Evolutionary conservation across 805 yeast genomes (phyloP), one percentile per base, ranked within the genome.

Genomic region (Schwanniomyces polymorphus): DNA sequence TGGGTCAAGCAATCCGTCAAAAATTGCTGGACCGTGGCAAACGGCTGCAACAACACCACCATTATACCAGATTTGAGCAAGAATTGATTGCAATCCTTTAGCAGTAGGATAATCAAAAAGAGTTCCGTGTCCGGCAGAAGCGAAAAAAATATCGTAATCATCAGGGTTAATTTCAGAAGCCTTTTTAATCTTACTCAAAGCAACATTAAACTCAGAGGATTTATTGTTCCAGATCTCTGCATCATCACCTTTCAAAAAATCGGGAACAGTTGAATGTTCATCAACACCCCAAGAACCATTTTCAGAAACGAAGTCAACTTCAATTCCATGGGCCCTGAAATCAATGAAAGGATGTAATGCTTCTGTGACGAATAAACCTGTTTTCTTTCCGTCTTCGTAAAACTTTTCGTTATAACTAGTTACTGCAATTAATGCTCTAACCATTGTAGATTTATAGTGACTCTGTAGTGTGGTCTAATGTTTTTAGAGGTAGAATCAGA

Each of bases 111-210:
- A 82, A 60, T 84, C 89, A 52, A 74, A 80, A 35, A 76, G 52
- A 26, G 85, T 69, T 27, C 80, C 89, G 57, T 85, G 89, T 33
- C 90, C 89, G 43, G 82, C 89, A 42, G 86, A 76, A 35, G 85
- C 86, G 54, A 69, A 82, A 60, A 83, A 75, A 49, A 82, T 71
- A 39, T 72, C 72, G 61, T 72, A 84, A 33, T 80, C 81, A 12
- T 61, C 59, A 10, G 84, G 61, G 44, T 78, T 61, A 41, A 82
- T 62, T 25, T 78, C 83, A 12, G 72, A 53, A 7, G 84, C 76
- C 50, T 71, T 74, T 64, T 78, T 77, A 55, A 78, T 59, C 12
- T 63, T 55, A 27, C 62, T 58, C 27, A 81, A 51, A 14, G 65
- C 72, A 38, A 62, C 52, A 54, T 64, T 65, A 60, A 77, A 74